Evolutionary conservation across 306 rosid species (phyloP), one percentile per base, ranked within the genome.

Genomic region (Echinosophora koreensis): DNA sequence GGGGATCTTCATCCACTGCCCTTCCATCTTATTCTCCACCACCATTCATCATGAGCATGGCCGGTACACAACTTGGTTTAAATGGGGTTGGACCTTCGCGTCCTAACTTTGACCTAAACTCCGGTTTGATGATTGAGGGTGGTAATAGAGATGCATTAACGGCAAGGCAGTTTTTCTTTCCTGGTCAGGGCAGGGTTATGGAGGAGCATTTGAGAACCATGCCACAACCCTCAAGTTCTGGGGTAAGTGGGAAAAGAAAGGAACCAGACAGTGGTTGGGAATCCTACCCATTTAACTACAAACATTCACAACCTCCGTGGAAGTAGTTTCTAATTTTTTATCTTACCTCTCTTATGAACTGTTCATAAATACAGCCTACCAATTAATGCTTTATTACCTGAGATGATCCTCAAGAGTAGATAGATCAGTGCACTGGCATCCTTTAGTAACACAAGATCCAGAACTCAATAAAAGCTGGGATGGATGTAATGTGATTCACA

Each of bases 181-280:
- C 93, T 35, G 85, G 86, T 76, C 91, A 85, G 37, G 85, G 86
- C 37, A 85, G 93, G 74, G 72, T 90, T 16, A 37, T 90, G 83
- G 97, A 91, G 80, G 98, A 91, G 73, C 96, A 89, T 69, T 69
- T 68, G 60, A 85, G 93, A 77, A 79, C 80, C 77, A 77, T 73
- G 62, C 82, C 80, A 51, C 96, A 88, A 72, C 84, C 96, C 76
- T 89, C 97, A 56, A 84, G 91, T 87, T 90, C 98, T 28, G 88
- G 86, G 56, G 63, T 78, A 76, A 87, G 87, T 67, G 91, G 85
- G 8, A 96, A 92, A 89, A 87, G 99, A 81, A 96, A 96, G 81
- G 99, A 92, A 81, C 96, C 99, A 27, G 99, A 96, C 32, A 57
- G 96, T 72, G 93, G 91, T 9, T 92, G 96, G 98, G 98, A 92